Conservation (phyloP, 2,329 filamentous ascomycete genomes). For the Diaporthe helianthi region DNA sequence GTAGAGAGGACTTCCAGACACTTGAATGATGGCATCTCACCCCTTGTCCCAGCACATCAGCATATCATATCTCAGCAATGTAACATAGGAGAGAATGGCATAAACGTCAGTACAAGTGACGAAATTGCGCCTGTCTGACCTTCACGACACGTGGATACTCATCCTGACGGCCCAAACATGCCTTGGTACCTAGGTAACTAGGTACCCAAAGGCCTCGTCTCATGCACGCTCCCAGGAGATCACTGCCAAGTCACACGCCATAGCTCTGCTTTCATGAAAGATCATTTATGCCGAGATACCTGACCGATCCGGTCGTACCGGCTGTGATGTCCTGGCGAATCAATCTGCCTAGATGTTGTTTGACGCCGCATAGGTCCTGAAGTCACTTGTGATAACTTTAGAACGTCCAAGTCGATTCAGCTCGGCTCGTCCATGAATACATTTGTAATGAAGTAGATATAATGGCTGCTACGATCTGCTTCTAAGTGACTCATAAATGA, state of each 20-base stretch:
- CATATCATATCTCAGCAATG: neutral
- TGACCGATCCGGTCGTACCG: neutral
- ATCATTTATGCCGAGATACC: too few relatives aligned
- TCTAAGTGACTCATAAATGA: neutral
- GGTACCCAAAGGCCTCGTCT: too few relatives aligned
- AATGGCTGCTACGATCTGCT: too few relatives aligned
- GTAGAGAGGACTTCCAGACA: neutral
- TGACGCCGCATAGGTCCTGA: too few relatives aligned
- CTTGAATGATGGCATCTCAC: neutral
- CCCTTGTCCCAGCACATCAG: neutral
- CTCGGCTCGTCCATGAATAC: neutral
- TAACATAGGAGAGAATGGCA: neutral
- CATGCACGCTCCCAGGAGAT: neutral
- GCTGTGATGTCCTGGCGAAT: neutral
- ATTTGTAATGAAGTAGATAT: too few relatives aligned
- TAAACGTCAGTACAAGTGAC: neutral
- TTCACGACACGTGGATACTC: neutral
- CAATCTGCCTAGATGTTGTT: too few relatives aligned
- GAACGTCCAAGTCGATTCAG: neutral
- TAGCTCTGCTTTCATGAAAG: neutral
- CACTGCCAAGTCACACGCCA: neutral
- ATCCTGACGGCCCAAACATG: neutral
- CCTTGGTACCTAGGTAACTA: neutral
- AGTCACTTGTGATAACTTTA: too few relatives aligned
- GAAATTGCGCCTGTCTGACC: neutral